phyloP scores from a whole-genome alignment of 306 rosid species.

The Fragaria vesca region DNA sequence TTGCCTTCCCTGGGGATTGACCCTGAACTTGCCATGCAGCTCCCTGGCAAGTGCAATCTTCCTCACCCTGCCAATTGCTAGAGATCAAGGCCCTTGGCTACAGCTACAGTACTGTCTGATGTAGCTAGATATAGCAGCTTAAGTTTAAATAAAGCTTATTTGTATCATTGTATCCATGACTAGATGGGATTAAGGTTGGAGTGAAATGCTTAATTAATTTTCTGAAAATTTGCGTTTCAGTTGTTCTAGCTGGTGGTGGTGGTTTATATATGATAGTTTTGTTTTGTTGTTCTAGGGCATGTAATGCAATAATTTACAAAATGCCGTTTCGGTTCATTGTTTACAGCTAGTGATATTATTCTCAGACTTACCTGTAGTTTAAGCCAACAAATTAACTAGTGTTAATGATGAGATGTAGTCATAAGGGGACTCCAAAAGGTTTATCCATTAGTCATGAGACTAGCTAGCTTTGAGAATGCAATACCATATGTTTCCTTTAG shows the following conservation, averaged over 20 bases:
- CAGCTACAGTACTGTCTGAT: background rate
- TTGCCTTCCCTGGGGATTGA: slow-evolving; percentile 63
- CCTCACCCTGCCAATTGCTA: slow-evolving; percentile 48
- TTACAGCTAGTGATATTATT: no score
- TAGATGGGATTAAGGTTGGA: background rate
- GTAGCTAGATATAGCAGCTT: background rate
- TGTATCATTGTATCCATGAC: background rate
- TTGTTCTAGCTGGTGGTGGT: background rate
- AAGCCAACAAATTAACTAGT: no score
- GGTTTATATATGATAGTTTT: background rate
- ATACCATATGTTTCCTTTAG: no score
- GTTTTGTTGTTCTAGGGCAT: background rate
- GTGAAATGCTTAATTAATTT: background rate
- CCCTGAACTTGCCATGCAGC: slow-evolving; percentile 52
- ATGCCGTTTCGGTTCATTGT: no score
- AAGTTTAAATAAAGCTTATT: background rate
- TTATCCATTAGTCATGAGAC: no score
- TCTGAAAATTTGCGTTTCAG: background rate
- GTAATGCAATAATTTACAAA: no score
- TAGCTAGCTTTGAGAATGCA: no score
- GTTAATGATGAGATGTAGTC: no score
- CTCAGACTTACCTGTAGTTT: no score
- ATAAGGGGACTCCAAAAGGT: no score
- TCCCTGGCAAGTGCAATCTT: slow-evolving; percentile 54
- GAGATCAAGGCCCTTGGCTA: background rate